phyloP scores from a whole-genome alignment of 345 rosid genomes.

The Limnanthes douglasii region DNA sequence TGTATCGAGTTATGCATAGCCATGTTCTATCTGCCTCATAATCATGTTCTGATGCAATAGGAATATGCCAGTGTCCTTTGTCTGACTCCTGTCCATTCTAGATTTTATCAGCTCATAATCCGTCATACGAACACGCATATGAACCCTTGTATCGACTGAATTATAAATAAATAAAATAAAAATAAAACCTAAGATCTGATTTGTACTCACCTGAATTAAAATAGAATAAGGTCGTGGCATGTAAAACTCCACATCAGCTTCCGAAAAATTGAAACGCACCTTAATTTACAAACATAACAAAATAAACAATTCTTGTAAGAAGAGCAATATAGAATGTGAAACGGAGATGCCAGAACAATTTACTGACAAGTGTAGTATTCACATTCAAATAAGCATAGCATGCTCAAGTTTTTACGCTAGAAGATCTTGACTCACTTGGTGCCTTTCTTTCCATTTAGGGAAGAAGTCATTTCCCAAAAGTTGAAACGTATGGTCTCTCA shows the following conservation, averaged over 20 bases:
- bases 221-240: conserved; percentile 54
- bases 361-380: not conserved
- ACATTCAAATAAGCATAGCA: not conserved
- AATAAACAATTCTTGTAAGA: not conserved
- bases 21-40: conserved; percentile 25
- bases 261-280: conserved; percentile 44
- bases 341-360: not conserved
- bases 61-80: conserved; percentile 63
- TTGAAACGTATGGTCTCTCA: conserved; percentile 71
- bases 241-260: conserved; percentile 32
- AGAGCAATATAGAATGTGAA: not conserved
- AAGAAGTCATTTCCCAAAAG: conserved; percentile 62
- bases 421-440: conserved; percentile 35
- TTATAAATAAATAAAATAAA: not conserved
- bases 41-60: conserved; percentile 25
- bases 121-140: not conserved
- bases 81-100: conserved; percentile 41
- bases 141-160: not conserved
- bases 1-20: conserved; percentile 39
- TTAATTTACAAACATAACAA: conserved; percentile 5
- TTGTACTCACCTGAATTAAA: conserved; percentile 38
- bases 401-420: not conserved
- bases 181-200: too few species aligned
- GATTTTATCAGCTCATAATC: not conserved
- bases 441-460: conserved; percentile 74